phyloP scores from a whole-genome alignment of 805 yeast species.

The Lachancea mirantina region DNA sequence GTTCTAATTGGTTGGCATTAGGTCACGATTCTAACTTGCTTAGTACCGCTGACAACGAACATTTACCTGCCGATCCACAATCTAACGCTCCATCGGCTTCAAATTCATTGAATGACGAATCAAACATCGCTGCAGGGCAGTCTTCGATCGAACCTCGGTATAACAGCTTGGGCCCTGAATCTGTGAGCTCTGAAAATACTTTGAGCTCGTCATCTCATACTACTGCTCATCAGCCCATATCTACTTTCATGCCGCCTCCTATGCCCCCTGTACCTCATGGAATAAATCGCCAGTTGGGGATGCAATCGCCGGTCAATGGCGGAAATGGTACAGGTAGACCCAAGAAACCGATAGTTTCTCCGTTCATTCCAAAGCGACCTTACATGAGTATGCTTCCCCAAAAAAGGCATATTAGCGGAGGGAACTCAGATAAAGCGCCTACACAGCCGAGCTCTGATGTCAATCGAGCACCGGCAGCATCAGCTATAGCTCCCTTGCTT shows the following conservation, averaged over 20 bases:
- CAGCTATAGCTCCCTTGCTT: neutral
- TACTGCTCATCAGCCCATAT: too few species aligned
- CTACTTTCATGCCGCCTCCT: conserved; percentile 13
- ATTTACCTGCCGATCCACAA: too few species aligned
- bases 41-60: too few species aligned
- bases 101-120: too few species aligned
- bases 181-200: too few species aligned
- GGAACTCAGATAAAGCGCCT: conserved; percentile 2
- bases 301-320: neutral
- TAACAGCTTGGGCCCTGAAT: too few species aligned
- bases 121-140: too few species aligned
- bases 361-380: conserved; percentile 29
- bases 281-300: neutral
- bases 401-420: conserved; percentile 19
- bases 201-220: too few species aligned
- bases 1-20: too few species aligned
- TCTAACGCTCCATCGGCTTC: too few species aligned
- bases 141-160: too few species aligned
- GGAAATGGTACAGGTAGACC: conserved; percentile 8
- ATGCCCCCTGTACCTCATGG: conserved; percentile 8
- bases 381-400: conserved; percentile 23
- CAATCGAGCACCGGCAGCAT: neutral
- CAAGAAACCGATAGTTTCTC: conserved; percentile 21
- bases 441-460: neutral
- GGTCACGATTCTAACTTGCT: too few species aligned